Evolutionary conservation across 169 alveolate species (phyloP).

Genomic region (Cardiosporidium cionae): DNA sequence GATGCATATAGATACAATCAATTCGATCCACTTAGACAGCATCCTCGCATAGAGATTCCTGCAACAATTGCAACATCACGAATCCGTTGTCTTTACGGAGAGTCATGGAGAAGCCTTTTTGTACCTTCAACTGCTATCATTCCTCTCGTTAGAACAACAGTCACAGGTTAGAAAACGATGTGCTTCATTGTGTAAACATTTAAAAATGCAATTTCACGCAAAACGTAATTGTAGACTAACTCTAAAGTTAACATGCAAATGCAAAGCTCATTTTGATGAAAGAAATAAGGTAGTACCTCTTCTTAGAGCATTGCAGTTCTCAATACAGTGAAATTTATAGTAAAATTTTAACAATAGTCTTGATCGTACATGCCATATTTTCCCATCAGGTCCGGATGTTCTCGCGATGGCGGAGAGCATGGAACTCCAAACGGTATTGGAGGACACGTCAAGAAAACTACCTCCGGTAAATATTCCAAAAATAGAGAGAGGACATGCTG

Average conservation of each 20-base stretch:
- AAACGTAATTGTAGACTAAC: too few relatives aligned
- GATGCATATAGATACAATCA: neutral
- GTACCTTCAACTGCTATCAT: constrained; percentile 23
- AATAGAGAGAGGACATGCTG: constrained; percentile 5
- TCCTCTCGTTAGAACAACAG: neutral
- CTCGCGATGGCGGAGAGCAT: constrained; percentile 2
- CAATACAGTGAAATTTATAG: too few relatives aligned
- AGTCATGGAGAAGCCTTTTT: neutral
- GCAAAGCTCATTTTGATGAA: too few relatives aligned
- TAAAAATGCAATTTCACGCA: too few relatives aligned
- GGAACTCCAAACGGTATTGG: constrained; percentile 6
- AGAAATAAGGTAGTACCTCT: too few relatives aligned
- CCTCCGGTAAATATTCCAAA: constrained; percentile 21
- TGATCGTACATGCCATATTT: too few relatives aligned
- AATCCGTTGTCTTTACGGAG: constrained; percentile 13
- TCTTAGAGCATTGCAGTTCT: too few relatives aligned
- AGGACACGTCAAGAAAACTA: neutral
- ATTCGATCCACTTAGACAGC: neutral
- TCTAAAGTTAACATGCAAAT: too few relatives aligned
- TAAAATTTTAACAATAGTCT: too few relatives aligned
- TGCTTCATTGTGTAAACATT: neutral
- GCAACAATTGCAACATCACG: constrained; percentile 6
- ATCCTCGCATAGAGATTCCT: neutral
- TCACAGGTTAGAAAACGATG: neutral
- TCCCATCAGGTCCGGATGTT: constrained; percentile 2